phyloP scores from a whole-genome alignment of 208 protist genomes.

The Leishmania turanica region DNA sequence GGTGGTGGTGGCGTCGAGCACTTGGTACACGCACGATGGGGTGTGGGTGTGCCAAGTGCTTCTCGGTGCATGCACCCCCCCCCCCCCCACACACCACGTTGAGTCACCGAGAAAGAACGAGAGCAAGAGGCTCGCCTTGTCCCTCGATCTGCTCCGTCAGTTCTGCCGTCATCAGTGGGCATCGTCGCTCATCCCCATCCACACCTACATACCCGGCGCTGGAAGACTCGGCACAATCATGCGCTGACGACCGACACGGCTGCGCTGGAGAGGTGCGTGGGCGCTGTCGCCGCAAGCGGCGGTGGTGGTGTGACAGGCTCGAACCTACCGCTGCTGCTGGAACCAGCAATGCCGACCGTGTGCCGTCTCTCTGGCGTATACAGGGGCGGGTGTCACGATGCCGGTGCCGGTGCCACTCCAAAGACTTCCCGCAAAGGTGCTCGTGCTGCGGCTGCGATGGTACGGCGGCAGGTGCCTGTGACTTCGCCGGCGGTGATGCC shows the following conservation, averaged over 20 bases:
- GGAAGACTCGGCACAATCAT: background rate
- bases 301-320: background rate
- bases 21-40: no score
- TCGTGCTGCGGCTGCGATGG: background rate
- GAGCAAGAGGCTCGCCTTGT: background rate
- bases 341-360: background rate
- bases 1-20: background rate
- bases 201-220: background rate
- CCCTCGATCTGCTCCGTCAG: background rate
- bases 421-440: background rate
- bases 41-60: no score
- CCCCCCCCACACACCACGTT: background rate
- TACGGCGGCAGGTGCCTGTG: background rate
- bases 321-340: background rate
- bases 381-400: background rate
- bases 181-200: background rate
- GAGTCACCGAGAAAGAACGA: background rate
- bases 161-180: background rate
- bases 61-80: background rate
- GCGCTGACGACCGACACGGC: slow-evolving; percentile 5
- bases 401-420: background rate
- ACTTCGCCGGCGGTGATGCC: background rate
- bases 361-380: background rate
- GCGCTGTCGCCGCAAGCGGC: background rate
- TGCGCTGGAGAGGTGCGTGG: background rate